Evolutionary conservation across 352 stramenopile species (phyloP).

Genomic region (Pythium monospermum): DNA sequence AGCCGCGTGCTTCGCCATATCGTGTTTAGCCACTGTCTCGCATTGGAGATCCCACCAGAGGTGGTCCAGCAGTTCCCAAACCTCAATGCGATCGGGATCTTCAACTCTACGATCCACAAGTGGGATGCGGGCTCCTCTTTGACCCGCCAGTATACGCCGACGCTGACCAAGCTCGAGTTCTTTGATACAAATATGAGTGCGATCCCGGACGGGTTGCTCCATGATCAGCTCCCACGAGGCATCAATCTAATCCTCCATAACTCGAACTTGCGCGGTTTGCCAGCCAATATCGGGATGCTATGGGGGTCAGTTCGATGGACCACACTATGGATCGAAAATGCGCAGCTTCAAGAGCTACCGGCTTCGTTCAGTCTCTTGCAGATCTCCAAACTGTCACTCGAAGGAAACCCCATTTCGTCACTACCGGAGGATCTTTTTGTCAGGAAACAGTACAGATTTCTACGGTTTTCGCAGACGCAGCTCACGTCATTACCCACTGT

Average conservation of each 20-base stretch:
- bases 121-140: not conserved
- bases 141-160: not conserved
- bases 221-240: not conserved
- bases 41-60: not conserved
- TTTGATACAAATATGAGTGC: not conserved
- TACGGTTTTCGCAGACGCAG: not conserved
- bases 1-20: not conserved
- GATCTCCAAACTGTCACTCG: not conserved
- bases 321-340: not conserved
- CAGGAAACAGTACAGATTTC: not conserved
- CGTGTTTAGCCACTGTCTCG: not conserved
- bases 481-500: not conserved
- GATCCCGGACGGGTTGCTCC: not conserved
- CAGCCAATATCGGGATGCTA: not conserved
- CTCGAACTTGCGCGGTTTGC: not conserved
- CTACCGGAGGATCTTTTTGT: not conserved
- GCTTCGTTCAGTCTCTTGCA: not conserved
- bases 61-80: not conserved
- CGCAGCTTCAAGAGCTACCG: not conserved
- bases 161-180: not conserved
- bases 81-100: constrained; percentile 1
- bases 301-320: not conserved
- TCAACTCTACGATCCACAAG: not conserved
- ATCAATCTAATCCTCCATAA: not conserved
- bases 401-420: not conserved